Conservation (phyloP, 129 eudicot genomes). For the Lonicera japonica region DNA sequence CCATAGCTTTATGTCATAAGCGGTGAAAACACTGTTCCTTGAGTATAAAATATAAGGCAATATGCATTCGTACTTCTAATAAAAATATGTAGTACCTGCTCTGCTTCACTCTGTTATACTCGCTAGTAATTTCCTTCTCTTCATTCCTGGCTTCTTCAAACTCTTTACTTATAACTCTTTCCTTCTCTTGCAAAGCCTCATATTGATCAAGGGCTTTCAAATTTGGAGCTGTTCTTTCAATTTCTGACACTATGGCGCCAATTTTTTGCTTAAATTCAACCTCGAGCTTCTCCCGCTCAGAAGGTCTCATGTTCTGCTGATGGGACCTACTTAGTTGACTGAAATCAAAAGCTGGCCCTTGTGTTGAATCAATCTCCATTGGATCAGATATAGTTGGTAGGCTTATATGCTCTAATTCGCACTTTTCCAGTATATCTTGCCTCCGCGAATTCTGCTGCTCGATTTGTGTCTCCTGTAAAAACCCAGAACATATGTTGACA, state of each 20-base stretch:
- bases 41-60: too few relatives aligned
- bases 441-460: slow-evolving; percentile 58
- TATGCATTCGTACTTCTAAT: background rate
- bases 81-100: slow-evolving; percentile 38
- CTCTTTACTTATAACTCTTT: slow-evolving; percentile 59
- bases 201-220: slow-evolving; percentile 94
- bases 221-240: slow-evolving; percentile 92
- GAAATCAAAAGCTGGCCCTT: slow-evolving; percentile 67
- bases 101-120: slow-evolving; percentile 58
- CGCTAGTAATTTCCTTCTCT: slow-evolving; percentile 56
- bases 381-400: slow-evolving; percentile 78
- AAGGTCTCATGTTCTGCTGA: slow-evolving; percentile 51
- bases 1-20: background rate
- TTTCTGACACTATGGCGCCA: slow-evolving; percentile 62
- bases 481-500: slow-evolving; percentile 1
- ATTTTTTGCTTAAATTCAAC: slow-evolving; percentile 78
- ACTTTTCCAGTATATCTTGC: slow-evolving; percentile 86
- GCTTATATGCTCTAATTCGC: slow-evolving; percentile 73
- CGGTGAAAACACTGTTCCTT: background rate
- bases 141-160: slow-evolving; percentile 85
- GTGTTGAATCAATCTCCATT: slow-evolving; percentile 52
- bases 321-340: slow-evolving; percentile 63
- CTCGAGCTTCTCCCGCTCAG: slow-evolving; percentile 83
- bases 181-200: slow-evolving; percentile 77
- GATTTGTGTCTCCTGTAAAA: slow-evolving; percentile 62